These are phyloP conservation scores for Gossypium gossypioides DNA, from an alignment of 441 rosid genomes.

Conservation along the genomic window DNA sequence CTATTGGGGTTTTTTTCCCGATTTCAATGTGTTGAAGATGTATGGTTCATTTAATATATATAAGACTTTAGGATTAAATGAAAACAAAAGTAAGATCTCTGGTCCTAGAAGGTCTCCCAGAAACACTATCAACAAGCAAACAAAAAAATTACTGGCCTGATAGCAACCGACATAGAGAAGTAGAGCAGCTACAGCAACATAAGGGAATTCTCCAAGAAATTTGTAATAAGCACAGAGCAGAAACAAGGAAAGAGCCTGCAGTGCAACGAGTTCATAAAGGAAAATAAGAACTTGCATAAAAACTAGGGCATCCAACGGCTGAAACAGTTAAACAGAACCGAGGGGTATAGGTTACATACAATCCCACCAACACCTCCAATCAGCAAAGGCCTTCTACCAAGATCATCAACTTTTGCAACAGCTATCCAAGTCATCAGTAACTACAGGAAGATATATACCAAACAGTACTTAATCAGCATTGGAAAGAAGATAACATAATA, in stretches of 20 bases:
- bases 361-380: conserved; percentile 88
- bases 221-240: conserved; percentile 83
- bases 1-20: too few species aligned
- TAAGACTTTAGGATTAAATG: neutral
- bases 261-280: conserved; percentile 7
- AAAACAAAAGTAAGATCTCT: neutral
- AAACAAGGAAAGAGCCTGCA: conserved; percentile 69
- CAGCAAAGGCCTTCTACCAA: conserved; percentile 87
- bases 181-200: conserved; percentile 72
- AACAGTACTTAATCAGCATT: conserved; percentile 3
- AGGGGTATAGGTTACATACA: conserved; percentile 37
- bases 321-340: neutral
- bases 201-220: conserved; percentile 63
- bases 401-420: conserved; percentile 83
- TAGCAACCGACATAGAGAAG: conserved; percentile 93
- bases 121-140: conserved; percentile 6
- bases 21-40: too few species aligned
- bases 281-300: neutral
- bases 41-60: too few species aligned
- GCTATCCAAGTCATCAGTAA: conserved; percentile 85
- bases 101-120: neutral
- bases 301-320: neutral
- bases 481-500: conserved; percentile 3
- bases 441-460: conserved; percentile 27
- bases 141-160: conserved; percentile 44